Evolutionary conservation across 768 basidiomycete genomes (phyloP), one percentile per base, ranked within the genome.

Genomic region (Russula emetica): DNA sequence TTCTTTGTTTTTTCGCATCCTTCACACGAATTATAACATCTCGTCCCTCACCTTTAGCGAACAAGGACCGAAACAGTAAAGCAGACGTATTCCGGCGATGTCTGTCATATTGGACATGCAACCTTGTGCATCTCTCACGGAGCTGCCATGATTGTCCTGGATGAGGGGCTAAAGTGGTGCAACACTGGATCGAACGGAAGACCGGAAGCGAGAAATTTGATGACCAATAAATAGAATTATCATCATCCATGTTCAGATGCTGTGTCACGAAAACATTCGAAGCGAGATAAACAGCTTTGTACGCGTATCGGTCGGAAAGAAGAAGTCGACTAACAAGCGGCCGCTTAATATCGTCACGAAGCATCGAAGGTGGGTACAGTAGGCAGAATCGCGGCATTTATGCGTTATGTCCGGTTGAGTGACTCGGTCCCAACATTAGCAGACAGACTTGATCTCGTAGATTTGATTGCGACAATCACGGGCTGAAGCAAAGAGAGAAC

Each of bases 191-290:
- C 2, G 56, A 58, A 34, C 44, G 56, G 56, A 58, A 58, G 56
- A 58, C 22, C 44, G 56, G 56, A 58, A 58, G 56, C 56, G 56
- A 58, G 32, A 44, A 57, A 26, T 7, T 24, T 7, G 22, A 26
- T 28, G 42, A 44, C 40, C 18, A 28, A 40, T 24, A 24, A 55
- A 24, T 11, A 28, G 6, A 42, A 30, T 20, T 30, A 56, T n/a
- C 55, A 56, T n/a, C 55, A 14, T 10, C 2, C 16, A 22, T 11
- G 30, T 45, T 58, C 42, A n/a, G 42, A 57, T 45, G 34, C 11
- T 34, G 34, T 11, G 14, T 38, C 42, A 30, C 13, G 14, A 0
- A 44, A 0, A 44, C 32, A 32, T 20, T 30, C 3, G 42, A 57
- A 16, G 30, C 30, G 22, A 44, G n/a, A 24, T 22, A 36, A 30